phyloP scores from a whole-genome alignment of 805 yeast genomes.

The Myxozyma nipponensis region DNA sequence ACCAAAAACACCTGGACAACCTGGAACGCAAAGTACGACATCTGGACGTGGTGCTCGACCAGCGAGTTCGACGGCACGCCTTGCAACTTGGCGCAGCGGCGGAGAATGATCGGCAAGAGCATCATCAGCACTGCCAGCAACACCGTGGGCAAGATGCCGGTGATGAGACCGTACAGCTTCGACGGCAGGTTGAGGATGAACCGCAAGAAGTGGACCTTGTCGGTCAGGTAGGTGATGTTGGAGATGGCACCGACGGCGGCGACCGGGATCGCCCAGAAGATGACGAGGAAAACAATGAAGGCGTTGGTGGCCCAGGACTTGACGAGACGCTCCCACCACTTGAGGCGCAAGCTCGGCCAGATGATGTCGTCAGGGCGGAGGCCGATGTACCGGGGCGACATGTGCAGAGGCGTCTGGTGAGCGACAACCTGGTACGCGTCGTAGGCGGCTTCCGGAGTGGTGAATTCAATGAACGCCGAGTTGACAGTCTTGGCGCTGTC shows the following conservation, averaged over 20 bases:
- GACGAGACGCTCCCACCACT: slow-evolving; percentile 52
- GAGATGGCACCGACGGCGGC: slow-evolving; percentile 96
- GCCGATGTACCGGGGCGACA: slow-evolving; percentile 52
- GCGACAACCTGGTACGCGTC: slow-evolving; percentile 75
- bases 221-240: slow-evolving; percentile 70
- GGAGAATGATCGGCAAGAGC: slow-evolving; percentile 78
- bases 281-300: slow-evolving; percentile 59
- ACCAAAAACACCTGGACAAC: slow-evolving; percentile 86
- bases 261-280: slow-evolving; percentile 95
- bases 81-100: slow-evolving; percentile 66
- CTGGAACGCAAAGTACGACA: slow-evolving; percentile 86
- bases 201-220: slow-evolving; percentile 65
- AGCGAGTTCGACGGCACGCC: slow-evolving; percentile 71
- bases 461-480: slow-evolving; percentile 77
- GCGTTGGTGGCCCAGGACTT: slow-evolving; percentile 58
- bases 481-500: slow-evolving; percentile 61
- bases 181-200: slow-evolving; percentile 74
- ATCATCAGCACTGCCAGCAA: slow-evolving; percentile 79
- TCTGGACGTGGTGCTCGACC: slow-evolving; percentile 77
- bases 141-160: slow-evolving; percentile 82
- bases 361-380: slow-evolving; percentile 75
- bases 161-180: slow-evolving; percentile 71
- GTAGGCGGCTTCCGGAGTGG: slow-evolving; percentile 82
- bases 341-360: slow-evolving; percentile 71
- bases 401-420: slow-evolving; percentile 44